A percentile compares a stretch with the other conserved stretches of the same genome.
Conservation (phyloP, 345 rosid genomes). For the Psidium friedrichsthalianum region DNA sequence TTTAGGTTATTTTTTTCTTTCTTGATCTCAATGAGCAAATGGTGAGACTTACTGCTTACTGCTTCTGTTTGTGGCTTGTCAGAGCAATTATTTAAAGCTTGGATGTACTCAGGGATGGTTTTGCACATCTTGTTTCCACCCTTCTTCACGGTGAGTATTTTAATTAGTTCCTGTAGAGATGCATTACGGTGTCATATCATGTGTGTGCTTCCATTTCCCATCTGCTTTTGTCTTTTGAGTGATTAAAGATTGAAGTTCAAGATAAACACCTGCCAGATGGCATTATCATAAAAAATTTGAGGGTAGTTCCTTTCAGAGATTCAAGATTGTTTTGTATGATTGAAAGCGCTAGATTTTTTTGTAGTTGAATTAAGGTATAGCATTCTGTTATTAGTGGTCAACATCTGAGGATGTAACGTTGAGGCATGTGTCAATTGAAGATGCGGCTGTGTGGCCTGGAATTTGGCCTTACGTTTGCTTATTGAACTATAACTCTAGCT, state of each 20-base stretch:
- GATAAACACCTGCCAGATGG: neutral
- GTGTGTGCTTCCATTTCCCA: neutral
- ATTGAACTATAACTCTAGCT: neutral
- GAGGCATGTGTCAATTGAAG: neutral
- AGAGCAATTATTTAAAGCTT: constrained; percentile 62
- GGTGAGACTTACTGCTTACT: neutral
- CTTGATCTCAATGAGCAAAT: neutral
- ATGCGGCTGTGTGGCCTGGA: neutral
- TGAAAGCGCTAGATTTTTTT: neutral
- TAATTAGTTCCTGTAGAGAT: neutral
- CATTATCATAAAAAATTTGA: neutral
- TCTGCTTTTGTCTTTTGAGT: neutral
- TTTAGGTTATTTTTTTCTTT: neutral
- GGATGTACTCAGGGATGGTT: constrained; percentile 67
- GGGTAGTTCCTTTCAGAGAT: neutral
- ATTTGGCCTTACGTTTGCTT: neutral
- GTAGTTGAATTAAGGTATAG: neutral
- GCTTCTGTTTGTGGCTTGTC: neutral
- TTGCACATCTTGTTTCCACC: constrained; percentile 37
- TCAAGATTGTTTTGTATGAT: neutral
- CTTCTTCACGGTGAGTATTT: constrained; percentile 32
- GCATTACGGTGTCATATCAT: neutral
- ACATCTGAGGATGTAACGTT: neutral
- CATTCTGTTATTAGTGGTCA: neutral
- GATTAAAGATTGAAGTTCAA: neutral